phyloP scores from a whole-genome alignment of 1,284 basidiomycete genomes.

The Schizophyllum commune region DNA sequence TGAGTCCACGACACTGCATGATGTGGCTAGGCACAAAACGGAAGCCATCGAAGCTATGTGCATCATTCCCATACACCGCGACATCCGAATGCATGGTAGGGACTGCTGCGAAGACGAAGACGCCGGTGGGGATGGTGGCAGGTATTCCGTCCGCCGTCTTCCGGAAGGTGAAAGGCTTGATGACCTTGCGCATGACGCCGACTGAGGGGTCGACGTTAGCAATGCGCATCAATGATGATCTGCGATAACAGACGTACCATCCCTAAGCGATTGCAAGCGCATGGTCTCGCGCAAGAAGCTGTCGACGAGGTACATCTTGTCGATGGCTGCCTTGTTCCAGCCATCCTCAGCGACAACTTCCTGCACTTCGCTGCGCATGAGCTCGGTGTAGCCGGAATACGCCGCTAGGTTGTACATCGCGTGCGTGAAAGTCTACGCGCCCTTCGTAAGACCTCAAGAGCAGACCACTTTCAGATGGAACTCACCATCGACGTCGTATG shows the following conservation, averaged over 20 bases:
- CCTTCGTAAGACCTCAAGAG: too few relatives aligned
- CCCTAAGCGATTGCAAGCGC: conserved; percentile 19
- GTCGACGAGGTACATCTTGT: conserved; percentile 29
- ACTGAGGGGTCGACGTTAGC: too few relatives aligned
- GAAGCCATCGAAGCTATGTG: neutral
- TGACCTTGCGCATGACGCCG: conserved; percentile 11
- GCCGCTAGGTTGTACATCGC: conserved; percentile 28
- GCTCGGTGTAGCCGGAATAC: conserved; percentile 22
- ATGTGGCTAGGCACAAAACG: neutral
- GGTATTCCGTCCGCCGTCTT: conserved; percentile 19
- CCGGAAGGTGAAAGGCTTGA: conserved; percentile 10
- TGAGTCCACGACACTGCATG: too few relatives aligned
- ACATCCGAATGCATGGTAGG: conserved; percentile 14
- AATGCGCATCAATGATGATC: too few relatives aligned
- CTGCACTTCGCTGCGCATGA: conserved; percentile 30
- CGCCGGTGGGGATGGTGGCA: conserved; percentile 15
- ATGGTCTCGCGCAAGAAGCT: conserved; percentile 31
- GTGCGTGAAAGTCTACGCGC: conserved; percentile 20
- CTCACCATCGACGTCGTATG: conserved; percentile 11
- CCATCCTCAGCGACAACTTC: conserved; percentile 21
- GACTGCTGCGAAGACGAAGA: conserved; percentile 9
- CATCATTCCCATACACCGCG: neutral
- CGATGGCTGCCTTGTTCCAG: conserved; percentile 28
- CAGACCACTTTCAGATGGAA: too few relatives aligned
- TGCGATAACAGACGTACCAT: conserved; percentile 8